phyloP scores from a whole-genome alignment of 306 rosid species.

The Acacia melanoxylon region DNA sequence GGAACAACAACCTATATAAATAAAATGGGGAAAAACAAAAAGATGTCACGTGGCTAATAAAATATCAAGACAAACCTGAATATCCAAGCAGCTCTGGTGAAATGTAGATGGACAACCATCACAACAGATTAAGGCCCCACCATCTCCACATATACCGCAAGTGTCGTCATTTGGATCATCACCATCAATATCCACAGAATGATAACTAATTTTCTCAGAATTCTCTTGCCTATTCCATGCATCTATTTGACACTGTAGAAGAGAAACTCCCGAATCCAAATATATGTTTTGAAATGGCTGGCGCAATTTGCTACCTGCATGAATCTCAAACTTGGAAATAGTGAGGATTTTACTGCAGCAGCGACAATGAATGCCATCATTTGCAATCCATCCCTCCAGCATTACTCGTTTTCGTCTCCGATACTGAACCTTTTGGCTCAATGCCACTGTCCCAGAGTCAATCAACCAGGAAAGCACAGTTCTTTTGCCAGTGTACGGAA shows the following conservation, averaged over 20 bases:
- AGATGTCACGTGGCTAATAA: slow-evolving; percentile 9
- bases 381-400: slow-evolving; percentile 89
- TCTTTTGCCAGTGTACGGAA: slow-evolving; percentile 75
- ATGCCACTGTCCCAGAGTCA: slow-evolving; percentile 64
- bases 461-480: slow-evolving; percentile 87
- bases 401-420: slow-evolving; percentile 67
- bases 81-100: slow-evolving; percentile 77
- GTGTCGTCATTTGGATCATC: slow-evolving; percentile 93
- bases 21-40: background rate
- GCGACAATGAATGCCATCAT: slow-evolving; percentile 87
- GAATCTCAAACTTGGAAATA: slow-evolving; percentile 83
- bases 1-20: background rate
- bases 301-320: slow-evolving; percentile 83
- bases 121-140: slow-evolving; percentile 89
- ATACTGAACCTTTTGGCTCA: slow-evolving; percentile 87
- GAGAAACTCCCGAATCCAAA: slow-evolving; percentile 87
- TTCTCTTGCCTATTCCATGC: slow-evolving; percentile 74
- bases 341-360: slow-evolving; percentile 92
- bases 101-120: slow-evolving; percentile 93
- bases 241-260: slow-evolving; percentile 82
- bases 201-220: slow-evolving; percentile 49
- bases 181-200: slow-evolving; percentile 63
- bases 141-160: slow-evolving; percentile 87
- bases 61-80: slow-evolving; percentile 45
- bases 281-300: slow-evolving; percentile 85